Evolutionary conservation across 768 basidiomycete species (phyloP).

Genomic region (Psilocybe tampanensis): DNA sequence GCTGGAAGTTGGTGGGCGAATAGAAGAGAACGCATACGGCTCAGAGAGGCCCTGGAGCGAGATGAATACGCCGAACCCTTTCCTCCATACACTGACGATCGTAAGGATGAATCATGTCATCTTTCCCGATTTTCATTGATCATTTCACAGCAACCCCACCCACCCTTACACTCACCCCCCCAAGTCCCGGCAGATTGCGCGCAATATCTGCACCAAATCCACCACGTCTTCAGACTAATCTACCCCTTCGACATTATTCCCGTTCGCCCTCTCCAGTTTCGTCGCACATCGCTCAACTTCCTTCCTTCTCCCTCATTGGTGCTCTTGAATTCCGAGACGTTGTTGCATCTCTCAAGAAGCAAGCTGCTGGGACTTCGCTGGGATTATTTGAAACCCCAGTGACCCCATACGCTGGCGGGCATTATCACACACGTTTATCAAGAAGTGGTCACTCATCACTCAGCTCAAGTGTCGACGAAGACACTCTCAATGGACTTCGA

Average conservation of each 20-base stretch:
- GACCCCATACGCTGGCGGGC: slow-evolving; percentile 76
- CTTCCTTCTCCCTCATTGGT: slow-evolving; percentile 89
- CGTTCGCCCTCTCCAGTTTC: slow-evolving; percentile 54
- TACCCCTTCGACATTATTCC: slow-evolving; percentile 44
- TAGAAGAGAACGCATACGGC: slow-evolving; percentile 48
- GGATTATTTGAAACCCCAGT: slow-evolving; percentile 65
- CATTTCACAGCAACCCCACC: slow-evolving; percentile 20
- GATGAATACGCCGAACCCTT: slow-evolving; percentile 55
- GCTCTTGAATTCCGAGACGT: slow-evolving; percentile 96
- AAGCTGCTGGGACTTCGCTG: slow-evolving; percentile 62
- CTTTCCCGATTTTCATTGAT: background rate
- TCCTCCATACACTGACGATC: slow-evolving; percentile 63
- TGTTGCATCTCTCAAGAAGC: slow-evolving; percentile 74
- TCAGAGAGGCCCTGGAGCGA: slow-evolving; percentile 53
- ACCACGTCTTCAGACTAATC: slow-evolving; percentile 37
- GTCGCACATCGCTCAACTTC: slow-evolving; percentile 53
- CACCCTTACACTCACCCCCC: slow-evolving; percentile 31
- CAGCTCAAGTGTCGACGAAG: slow-evolving; percentile 33
- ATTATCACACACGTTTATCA: slow-evolving; percentile 52
- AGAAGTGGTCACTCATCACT: slow-evolving; percentile 24
- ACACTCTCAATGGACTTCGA: slow-evolving; percentile 32
- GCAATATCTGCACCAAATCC: slow-evolving; percentile 39
- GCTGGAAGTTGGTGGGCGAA: slow-evolving; percentile 77
- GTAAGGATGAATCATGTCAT: slow-evolving; percentile 38
- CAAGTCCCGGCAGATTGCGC: slow-evolving; percentile 40